Conservation (phyloP, 2,329 filamentous ascomycete species). For the Paramyrothecium sp. region DNA sequence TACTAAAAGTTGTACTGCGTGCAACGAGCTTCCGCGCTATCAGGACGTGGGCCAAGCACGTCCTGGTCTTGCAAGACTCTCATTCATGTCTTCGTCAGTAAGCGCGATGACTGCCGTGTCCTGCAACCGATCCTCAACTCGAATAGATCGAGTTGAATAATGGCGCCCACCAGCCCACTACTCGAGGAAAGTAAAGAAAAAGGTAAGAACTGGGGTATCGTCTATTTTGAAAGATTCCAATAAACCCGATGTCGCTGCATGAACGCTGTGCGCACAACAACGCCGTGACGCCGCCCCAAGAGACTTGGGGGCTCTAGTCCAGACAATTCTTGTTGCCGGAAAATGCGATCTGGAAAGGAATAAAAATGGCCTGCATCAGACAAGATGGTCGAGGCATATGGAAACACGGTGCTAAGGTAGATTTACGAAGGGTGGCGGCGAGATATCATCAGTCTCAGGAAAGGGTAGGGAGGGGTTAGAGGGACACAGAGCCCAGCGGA, state of each 20-base stretch:
- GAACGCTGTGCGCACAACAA: background rate
- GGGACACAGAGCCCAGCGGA: conserved; percentile 48
- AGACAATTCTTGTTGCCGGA: background rate
- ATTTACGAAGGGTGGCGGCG: too few relatives aligned
- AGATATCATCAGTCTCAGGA: too few relatives aligned
- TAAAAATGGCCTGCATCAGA: background rate
- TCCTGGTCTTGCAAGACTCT: too few relatives aligned
- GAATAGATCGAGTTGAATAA: background rate
- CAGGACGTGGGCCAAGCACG: too few relatives aligned
- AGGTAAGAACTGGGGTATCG: background rate
- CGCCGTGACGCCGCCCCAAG: background rate
- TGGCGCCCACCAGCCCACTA: background rate
- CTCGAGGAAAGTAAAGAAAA: background rate
- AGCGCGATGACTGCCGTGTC: too few relatives aligned
- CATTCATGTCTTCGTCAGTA: too few relatives aligned
- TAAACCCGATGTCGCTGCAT: background rate
- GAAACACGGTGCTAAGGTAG: too few relatives aligned
- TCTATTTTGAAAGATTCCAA: background rate
- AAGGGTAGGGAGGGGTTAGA: conserved; percentile 15
- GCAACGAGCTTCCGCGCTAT: too few relatives aligned
- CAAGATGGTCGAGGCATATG: background rate
- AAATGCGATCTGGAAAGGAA: background rate
- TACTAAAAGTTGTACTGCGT: too few relatives aligned
- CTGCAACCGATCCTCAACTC: too few relatives aligned
- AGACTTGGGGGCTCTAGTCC: background rate